Conservation (phyloP, 768 basidiomycete genomes). For the Mycena epipterygia region DNA sequence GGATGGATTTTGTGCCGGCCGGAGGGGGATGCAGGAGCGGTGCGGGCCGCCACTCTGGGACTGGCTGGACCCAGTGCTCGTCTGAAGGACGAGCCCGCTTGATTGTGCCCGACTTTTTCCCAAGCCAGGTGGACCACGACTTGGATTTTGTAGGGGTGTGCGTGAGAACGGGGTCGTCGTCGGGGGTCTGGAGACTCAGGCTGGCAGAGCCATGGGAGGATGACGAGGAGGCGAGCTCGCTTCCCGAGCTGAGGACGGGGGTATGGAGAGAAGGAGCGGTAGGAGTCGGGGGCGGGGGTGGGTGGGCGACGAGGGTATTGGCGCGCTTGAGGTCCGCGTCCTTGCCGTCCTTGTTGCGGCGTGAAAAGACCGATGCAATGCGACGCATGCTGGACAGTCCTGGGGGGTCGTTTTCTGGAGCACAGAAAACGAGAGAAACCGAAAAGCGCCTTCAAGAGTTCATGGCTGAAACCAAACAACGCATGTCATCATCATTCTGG, state of each 20-base stretch:
- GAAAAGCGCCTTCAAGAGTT: no score
- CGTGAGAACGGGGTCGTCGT: conserved; percentile 58
- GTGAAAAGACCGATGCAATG: conserved; percentile 69
- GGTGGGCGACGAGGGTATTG: conserved; percentile 40
- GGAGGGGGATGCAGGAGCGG: conserved; percentile 40
- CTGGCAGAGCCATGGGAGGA: conserved; percentile 75
- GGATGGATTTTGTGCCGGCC: conserved; percentile 33
- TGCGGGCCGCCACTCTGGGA: conserved; percentile 48
- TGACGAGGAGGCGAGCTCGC: conserved; percentile 64
- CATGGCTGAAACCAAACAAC: no score
- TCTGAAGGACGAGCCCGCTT: conserved; percentile 37
- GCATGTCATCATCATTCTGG: no score
- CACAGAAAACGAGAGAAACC: no score
- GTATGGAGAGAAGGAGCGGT: not conserved
- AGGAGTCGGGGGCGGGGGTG: conserved; percentile 38
- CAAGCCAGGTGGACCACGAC: conserved; percentile 68
- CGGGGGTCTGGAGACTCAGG: conserved; percentile 69
- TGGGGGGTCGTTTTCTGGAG: not conserved
- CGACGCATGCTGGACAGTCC: conserved; percentile 65
- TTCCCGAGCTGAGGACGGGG: conserved; percentile 49
- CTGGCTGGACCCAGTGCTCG: conserved; percentile 63
- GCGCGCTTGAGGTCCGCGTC: conserved; percentile 44
- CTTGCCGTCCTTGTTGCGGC: conserved; percentile 48
- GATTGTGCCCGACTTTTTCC: conserved; percentile 50
- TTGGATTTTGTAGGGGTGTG: conserved; percentile 53